These are phyloP conservation scores for Phytophthora lateralis DNA, from an alignment of 352 stramenopile species.

Conservation along the genomic window DNA sequence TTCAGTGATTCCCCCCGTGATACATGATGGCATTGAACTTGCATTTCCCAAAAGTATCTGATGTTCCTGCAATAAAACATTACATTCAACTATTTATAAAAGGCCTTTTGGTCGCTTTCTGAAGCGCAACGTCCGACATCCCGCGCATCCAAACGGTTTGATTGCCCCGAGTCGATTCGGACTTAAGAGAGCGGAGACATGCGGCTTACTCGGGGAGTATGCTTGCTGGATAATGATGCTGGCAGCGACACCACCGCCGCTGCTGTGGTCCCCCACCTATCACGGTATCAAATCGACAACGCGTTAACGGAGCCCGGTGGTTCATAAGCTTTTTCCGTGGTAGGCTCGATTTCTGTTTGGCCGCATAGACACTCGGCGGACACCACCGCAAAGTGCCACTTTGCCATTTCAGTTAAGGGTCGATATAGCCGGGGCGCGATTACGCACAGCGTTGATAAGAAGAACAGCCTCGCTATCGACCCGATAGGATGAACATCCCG, in stretches of 20 bases:
- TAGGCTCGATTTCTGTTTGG: slow-evolving; percentile 22
- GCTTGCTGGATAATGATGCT: slow-evolving; percentile 23
- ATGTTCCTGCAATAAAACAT: slow-evolving; percentile 1
- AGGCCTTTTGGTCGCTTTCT: slow-evolving; percentile 1
- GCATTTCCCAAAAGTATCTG: too few species aligned
- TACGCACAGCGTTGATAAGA: slow-evolving; percentile 3
- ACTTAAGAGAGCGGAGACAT: slow-evolving; percentile 14
- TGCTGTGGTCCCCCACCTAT: slow-evolving; percentile 11
- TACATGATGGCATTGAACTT: neutral
- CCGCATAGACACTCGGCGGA: slow-evolving; percentile 27
- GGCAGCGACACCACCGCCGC: neutral
- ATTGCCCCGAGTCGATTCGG: slow-evolving; percentile 4
- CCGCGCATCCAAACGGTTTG: slow-evolving; percentile 32
- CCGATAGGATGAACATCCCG: slow-evolving; percentile 19
- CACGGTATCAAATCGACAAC: neutral
- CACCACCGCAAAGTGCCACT: slow-evolving; percentile 32
- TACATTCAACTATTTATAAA: neutral
- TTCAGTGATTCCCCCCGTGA: neutral
- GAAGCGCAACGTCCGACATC: slow-evolving; percentile 27
- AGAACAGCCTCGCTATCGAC: neutral
- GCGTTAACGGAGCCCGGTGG: neutral
- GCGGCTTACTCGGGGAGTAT: slow-evolving; percentile 10
- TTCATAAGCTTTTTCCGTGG: slow-evolving; percentile 26
- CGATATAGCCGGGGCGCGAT: slow-evolving; percentile 16
- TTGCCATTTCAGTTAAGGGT: slow-evolving; percentile 2